phyloP scores from a whole-genome alignment of 768 basidiomycete species.

The Neoboletus magnificus region DNA sequence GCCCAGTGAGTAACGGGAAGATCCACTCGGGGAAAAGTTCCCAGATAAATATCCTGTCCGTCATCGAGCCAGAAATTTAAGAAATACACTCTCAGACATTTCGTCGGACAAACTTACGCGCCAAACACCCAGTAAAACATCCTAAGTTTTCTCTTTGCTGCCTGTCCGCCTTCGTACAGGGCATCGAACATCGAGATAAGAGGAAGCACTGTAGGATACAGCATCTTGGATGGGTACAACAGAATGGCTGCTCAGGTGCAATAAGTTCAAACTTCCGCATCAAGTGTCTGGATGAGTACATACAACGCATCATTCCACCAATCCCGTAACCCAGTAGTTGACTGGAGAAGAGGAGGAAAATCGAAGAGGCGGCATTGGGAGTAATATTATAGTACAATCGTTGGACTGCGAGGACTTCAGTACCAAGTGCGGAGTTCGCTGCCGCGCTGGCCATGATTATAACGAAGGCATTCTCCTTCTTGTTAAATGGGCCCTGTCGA shows the following conservation, averaged over 20 bases:
- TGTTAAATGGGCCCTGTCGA: conserved; percentile 51
- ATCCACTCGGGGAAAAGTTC: conserved; percentile 28
- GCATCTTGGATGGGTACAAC: conserved; percentile 45
- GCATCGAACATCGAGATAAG: conserved; percentile 28
- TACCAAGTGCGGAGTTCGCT: conserved; percentile 52
- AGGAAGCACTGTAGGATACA: conserved; percentile 36
- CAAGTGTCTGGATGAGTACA: conserved; percentile 1
- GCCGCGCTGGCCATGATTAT: conserved; percentile 57
- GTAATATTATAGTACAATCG: conserved; percentile 51
- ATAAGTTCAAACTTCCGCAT: neutral
- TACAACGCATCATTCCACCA: conserved; percentile 50
- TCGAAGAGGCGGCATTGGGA: conserved; percentile 44
- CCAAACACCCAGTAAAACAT: conserved; percentile 22
- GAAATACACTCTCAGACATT: conserved; percentile 6
- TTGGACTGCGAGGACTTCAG: conserved; percentile 55
- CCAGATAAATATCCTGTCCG: conserved; percentile 34
- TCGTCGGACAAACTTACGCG: conserved; percentile 24
- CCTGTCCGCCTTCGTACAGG: conserved; percentile 40
- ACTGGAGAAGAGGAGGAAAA: conserved; percentile 41
- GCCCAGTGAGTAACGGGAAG: conserved; percentile 62
- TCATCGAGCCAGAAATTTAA: neutral
- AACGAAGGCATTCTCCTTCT: conserved; percentile 57
- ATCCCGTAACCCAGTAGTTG: conserved; percentile 49
- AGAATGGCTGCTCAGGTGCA: conserved; percentile 11
- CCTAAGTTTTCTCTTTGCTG: conserved; percentile 40